phyloP scores from a whole-genome alignment of 1,284 basidiomycete genomes.

The Lentinula novae-zelandiae region DNA sequence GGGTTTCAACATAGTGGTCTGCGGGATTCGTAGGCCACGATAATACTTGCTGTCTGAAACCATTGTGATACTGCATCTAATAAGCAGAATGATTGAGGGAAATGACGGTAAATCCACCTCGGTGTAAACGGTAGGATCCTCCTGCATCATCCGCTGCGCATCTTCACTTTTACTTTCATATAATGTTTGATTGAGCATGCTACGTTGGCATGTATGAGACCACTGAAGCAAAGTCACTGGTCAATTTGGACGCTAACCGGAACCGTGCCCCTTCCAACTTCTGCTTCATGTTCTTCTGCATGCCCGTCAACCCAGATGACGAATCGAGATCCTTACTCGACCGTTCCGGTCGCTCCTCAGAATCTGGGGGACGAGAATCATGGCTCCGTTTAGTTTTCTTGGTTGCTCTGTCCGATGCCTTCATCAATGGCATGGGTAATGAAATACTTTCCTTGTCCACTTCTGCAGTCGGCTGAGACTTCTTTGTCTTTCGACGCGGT shows the following conservation, averaged over 20 bases:
- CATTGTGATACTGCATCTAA: conserved; percentile 74
- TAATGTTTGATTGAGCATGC: conserved; percentile 84
- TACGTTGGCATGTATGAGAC: conserved; percentile 23
- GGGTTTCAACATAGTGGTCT: conserved; percentile 62
- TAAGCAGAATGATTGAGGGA: neutral
- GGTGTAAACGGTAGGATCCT: conserved; percentile 70
- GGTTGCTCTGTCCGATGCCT: conserved; percentile 19
- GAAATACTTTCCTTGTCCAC: conserved; percentile 28
- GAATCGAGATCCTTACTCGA: neutral
- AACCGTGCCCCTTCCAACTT: conserved; percentile 84
- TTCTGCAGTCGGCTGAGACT: neutral
- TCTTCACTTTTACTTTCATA: conserved; percentile 79
- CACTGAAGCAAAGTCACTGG: conserved; percentile 2
- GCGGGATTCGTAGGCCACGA: conserved; percentile 92
- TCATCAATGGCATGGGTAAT: conserved; percentile 28
- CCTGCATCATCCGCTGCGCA: conserved; percentile 78
- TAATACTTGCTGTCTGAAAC: conserved; percentile 86
- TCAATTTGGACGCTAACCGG: conserved; percentile 44
- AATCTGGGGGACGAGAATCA: conserved; percentile 5
- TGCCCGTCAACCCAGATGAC: conserved; percentile 49
- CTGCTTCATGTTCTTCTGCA: conserved; percentile 75
- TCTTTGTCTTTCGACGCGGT: conserved; percentile 13
- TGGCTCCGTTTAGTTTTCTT: conserved; percentile 34
- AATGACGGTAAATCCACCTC: conserved; percentile 50
- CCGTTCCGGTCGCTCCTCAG: neutral